Conservation (phyloP, 148 eudicot species). For the Arctostaphylos glauca region DNA sequence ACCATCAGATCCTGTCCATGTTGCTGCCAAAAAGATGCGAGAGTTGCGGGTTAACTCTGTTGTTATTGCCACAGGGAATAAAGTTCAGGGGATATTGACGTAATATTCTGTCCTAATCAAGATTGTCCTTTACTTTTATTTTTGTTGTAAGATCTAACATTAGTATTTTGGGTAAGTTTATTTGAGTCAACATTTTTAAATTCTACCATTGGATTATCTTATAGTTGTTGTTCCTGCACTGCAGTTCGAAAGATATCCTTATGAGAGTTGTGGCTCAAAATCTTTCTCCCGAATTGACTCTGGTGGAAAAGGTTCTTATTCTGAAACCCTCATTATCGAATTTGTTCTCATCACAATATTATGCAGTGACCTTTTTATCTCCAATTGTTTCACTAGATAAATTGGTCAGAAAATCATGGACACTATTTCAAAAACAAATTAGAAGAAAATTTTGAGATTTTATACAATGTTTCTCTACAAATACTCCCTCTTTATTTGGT, state of each 20-base stretch:
- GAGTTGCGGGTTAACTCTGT: constrained; percentile 72
- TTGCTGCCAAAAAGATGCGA: constrained; percentile 88
- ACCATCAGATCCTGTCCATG: constrained; percentile 76
- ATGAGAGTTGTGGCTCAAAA: constrained; percentile 92
- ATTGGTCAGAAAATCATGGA: neutral
- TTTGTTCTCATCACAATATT: neutral
- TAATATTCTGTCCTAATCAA: constrained; percentile 28
- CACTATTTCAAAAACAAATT: neutral
- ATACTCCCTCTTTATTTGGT: neutral
- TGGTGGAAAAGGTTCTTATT: constrained; percentile 74
- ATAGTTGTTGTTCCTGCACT: constrained; percentile 12
- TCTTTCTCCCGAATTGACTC: constrained; percentile 78
- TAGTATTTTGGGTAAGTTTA: constrained; percentile 12
- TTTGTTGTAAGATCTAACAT: neutral
- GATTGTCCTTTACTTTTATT: constrained; percentile 5
- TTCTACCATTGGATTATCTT: neutral
- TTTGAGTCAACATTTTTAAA: neutral
- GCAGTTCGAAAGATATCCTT: constrained; percentile 89
- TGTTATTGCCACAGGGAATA: constrained; percentile 52
- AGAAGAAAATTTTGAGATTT: neutral
- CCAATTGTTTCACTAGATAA: neutral
- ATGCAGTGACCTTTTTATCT: neutral
- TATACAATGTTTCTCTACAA: neutral
- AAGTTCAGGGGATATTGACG: constrained; percentile 89
- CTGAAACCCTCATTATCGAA: neutral